These are phyloP conservation scores for Blastobotrys robertii DNA, from an alignment of 805 yeast genomes.

Conservation along the genomic window DNA sequence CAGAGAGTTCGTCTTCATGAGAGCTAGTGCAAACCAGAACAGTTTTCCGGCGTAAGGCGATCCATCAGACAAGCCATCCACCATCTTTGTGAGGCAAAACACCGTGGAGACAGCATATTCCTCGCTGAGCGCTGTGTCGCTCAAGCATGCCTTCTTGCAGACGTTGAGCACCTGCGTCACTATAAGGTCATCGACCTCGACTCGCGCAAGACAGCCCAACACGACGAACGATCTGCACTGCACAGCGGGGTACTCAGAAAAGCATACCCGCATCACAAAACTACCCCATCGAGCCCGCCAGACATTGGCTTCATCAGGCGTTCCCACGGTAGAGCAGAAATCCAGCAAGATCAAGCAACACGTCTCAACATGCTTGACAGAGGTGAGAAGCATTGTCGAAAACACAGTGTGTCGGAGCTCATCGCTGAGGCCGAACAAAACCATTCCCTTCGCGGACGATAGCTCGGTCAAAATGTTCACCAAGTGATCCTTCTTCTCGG, in stretches of 20 bases:
- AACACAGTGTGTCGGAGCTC: slow-evolving; percentile 12
- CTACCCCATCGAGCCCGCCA: slow-evolving; percentile 21
- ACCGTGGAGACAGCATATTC: slow-evolving; percentile 32
- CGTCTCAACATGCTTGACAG: slow-evolving; percentile 17
- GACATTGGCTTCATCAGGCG: slow-evolving; percentile 16
- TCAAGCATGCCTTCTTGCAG: slow-evolving; percentile 7
- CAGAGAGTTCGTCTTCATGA: slow-evolving; percentile 8
- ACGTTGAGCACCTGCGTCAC: slow-evolving; percentile 30
- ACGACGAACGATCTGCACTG: slow-evolving; percentile 40
- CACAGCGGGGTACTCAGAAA: slow-evolving; percentile 40
- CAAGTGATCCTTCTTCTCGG: slow-evolving; percentile 32
- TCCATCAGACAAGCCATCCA: slow-evolving; percentile 37
- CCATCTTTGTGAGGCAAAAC: slow-evolving; percentile 39
- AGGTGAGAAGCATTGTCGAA: slow-evolving; percentile 13
- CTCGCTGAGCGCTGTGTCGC: slow-evolving; percentile 21
- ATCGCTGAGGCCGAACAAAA: slow-evolving; percentile 19
- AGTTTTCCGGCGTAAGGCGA: slow-evolving; percentile 40
- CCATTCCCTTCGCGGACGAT: slow-evolving; percentile 15
- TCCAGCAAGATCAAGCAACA: slow-evolving; percentile 16
- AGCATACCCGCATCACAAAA: slow-evolving; percentile 14
- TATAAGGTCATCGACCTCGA: slow-evolving; percentile 51
- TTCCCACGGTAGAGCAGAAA: slow-evolving; percentile 14
- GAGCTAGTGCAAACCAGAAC: slow-evolving; percentile 35
- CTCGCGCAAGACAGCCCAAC: slow-evolving; percentile 56
- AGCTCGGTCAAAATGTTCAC: slow-evolving; percentile 30